Conservation (phyloP, 2,329 filamentous ascomycete species). For the Fusarium penzigii region DNA sequence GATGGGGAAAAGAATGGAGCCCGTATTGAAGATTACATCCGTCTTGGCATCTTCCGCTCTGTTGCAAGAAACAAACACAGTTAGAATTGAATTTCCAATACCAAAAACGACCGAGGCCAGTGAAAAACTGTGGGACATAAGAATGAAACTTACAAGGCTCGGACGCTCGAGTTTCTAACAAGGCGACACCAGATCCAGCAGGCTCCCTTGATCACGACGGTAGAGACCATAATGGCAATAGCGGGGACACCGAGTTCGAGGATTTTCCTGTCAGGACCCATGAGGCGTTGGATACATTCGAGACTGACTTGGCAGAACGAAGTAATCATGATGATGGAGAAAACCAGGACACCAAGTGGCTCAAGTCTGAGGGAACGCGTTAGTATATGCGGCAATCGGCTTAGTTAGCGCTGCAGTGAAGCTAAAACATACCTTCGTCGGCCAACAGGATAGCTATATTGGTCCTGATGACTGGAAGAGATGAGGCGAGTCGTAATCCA, state of each 20-base stretch:
- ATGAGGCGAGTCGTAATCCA: constrained; percentile 77
- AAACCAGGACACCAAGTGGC: constrained; percentile 78
- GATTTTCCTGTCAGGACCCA: constrained; percentile 61
- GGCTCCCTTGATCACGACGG: constrained; percentile 77
- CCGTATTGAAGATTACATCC: constrained; percentile 87
- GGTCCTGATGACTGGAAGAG: constrained; percentile 63
- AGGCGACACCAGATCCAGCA: constrained; percentile 89
- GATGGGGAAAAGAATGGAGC: constrained; percentile 85
- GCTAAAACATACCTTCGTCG: constrained; percentile 51
- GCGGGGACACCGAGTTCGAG: constrained; percentile 74
- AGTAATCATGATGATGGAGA: constrained; percentile 84
- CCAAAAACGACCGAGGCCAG: neutral
- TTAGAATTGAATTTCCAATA: constrained; percentile 2
- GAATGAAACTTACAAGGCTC: constrained; percentile 61
- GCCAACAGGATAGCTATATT: constrained; percentile 77
- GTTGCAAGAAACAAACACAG: neutral
- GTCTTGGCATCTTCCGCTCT: constrained; percentile 59
- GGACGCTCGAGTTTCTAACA: constrained; percentile 83
- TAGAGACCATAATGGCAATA: constrained; percentile 77
- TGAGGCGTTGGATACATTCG: constrained; percentile 67
- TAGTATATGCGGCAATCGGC: constrained; percentile 8
- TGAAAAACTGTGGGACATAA: neutral
- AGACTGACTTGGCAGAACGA: constrained; percentile 78
- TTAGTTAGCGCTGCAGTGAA: neutral
- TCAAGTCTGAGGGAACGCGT: constrained; percentile 57